Percentiles rank a stretch among this genome's conserved stretches.
Conservation (phyloP, 768 basidiomycete genomes). For the Lactarius hengduanensis region DNA sequence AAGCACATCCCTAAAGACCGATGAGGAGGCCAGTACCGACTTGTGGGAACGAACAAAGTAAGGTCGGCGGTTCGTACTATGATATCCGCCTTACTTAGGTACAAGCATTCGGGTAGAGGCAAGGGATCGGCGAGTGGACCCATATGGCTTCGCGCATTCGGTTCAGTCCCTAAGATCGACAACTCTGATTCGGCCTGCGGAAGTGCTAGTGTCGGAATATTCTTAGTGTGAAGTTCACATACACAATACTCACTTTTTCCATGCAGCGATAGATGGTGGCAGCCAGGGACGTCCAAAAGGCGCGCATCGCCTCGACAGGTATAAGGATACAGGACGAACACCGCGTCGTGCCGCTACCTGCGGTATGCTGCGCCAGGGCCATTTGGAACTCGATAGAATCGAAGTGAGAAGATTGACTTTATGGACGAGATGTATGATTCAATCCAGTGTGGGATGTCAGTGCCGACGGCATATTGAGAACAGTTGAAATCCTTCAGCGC, state of each 20-base stretch:
- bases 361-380: neutral
- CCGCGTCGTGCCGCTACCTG: too few relatives aligned
- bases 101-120: neutral
- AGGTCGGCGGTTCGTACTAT: conserved; percentile 16
- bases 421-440: conserved; percentile 1
- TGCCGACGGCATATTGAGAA: too few relatives aligned
- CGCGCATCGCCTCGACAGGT: neutral
- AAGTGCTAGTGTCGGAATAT: neutral
- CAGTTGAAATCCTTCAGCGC: neutral
- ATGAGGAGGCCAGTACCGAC: conserved; percentile 34
- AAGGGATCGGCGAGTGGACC: too few relatives aligned
- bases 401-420: neutral
- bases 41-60: conserved; percentile 34
- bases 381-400: conserved; percentile 9
- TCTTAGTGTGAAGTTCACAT: too few relatives aligned
- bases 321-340: neutral
- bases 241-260: neutral
- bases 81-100: conserved; percentile 6
- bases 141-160: too few relatives aligned
- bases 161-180: neutral
- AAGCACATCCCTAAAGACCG: conserved; percentile 37
- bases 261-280: neutral
- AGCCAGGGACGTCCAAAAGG: conserved; percentile 11
- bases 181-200: conserved; percentile 4
- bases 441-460: neutral